Conservation (phyloP, 768 basidiomycete species). For the Cyathus striatus region DNA sequence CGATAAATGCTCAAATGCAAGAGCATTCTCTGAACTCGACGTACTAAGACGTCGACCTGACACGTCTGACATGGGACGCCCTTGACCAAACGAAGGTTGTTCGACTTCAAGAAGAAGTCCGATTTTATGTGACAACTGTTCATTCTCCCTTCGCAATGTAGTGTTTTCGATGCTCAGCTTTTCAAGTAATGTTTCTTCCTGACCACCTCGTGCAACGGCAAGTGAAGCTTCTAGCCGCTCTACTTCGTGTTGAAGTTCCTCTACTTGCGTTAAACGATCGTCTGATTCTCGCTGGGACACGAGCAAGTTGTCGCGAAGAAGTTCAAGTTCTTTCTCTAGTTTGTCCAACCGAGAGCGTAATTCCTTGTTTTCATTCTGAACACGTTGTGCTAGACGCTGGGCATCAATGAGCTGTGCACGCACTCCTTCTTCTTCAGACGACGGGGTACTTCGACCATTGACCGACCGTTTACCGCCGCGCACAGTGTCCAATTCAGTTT, state of each 20-base stretch:
- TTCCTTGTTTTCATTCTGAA: slow-evolving; percentile 73
- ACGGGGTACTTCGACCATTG: slow-evolving; percentile 78
- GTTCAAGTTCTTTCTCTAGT: slow-evolving; percentile 72
- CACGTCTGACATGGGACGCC: slow-evolving; percentile 55
- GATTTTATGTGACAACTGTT: slow-evolving; percentile 88
- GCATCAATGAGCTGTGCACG: slow-evolving; percentile 72
- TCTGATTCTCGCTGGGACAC: slow-evolving; percentile 76
- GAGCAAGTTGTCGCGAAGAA: slow-evolving; percentile 63
- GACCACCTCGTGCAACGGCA: slow-evolving; percentile 67
- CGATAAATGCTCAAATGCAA: slow-evolving; percentile 73
- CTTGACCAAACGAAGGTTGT: slow-evolving; percentile 63
- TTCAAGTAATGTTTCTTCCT: slow-evolving; percentile 74
- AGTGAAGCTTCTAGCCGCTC: slow-evolving; percentile 72
- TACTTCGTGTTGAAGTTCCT: slow-evolving; percentile 78
- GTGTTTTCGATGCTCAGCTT: slow-evolving; percentile 81
- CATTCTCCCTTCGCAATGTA: slow-evolving; percentile 77
- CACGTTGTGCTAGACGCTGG: slow-evolving; percentile 69
- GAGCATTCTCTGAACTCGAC: slow-evolving; percentile 78
- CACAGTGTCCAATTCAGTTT: slow-evolving; percentile 73
- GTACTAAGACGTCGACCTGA: slow-evolving; percentile 60
- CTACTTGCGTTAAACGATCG: slow-evolving; percentile 67
- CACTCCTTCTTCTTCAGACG: slow-evolving; percentile 70
- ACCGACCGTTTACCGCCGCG: slow-evolving; percentile 53
- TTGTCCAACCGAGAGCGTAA: slow-evolving; percentile 65
- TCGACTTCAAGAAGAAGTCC: slow-evolving; percentile 84